Evolutionary conservation across 108 stramenopile genomes (phyloP).

Genomic region (Nitzschia inconspicua): DNA sequence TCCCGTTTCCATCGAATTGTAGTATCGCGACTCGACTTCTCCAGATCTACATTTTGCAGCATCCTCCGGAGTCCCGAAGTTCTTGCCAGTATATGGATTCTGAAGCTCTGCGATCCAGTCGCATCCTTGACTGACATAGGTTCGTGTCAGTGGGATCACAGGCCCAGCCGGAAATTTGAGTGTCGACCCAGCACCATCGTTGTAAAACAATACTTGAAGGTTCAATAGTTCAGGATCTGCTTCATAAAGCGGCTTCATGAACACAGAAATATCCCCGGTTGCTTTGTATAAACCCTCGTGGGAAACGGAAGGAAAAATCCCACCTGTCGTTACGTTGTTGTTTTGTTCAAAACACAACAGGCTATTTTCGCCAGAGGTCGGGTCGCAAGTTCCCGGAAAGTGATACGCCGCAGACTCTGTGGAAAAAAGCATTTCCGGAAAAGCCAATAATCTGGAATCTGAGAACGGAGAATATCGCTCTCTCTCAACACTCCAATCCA

Average conservation of each 20-base stretch:
- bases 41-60: neutral
- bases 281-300: constrained; percentile 23
- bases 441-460: neutral
- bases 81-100: constrained; percentile 29
- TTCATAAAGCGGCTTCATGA: constrained; percentile 51
- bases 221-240: constrained; percentile 19
- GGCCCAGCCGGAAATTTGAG: constrained; percentile 31
- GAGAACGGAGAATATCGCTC: neutral
- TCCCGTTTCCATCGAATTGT: constrained; percentile 42
- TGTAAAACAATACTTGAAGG: constrained; percentile 40
- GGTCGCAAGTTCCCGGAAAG: constrained; percentile 49
- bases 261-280: constrained; percentile 27
- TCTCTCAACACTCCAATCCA: constrained; percentile 39
- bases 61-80: neutral
- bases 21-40: constrained; percentile 9
- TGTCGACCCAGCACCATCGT: constrained; percentile 39
- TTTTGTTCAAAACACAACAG: constrained; percentile 42
- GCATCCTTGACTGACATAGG: constrained; percentile 44
- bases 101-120: constrained; percentile 40
- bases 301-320: constrained; percentile 21
- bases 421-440: neutral
- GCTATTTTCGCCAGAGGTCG: constrained; percentile 9
- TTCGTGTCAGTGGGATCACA: neutral
- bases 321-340: constrained; percentile 36
- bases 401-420: constrained; percentile 18